Evolutionary conservation across 2,329 filamentous ascomycete genomes (phyloP).

Genomic region (Pseudomassariella vexata): DNA sequence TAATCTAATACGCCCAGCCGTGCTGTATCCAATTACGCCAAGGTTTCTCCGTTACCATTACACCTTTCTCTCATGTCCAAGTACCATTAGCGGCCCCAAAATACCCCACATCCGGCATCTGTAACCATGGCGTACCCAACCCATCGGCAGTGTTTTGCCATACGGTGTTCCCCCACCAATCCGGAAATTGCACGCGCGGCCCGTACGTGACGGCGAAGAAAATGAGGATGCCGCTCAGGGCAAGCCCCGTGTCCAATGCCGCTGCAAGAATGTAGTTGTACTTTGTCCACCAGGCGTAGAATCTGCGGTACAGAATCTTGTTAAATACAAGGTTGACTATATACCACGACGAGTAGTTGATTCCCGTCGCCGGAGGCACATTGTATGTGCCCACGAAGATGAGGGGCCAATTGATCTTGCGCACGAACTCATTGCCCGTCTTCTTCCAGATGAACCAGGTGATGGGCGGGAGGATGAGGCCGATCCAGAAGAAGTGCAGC

Average conservation of each 20-base stretch:
- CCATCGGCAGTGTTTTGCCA: constrained; percentile 28
- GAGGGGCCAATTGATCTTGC: constrained; percentile 29
- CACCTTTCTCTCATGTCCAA: constrained; percentile 21
- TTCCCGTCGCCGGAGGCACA: constrained; percentile 29
- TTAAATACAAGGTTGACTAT: constrained; percentile 40
- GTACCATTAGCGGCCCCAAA: constrained; percentile 26
- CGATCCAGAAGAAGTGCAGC: constrained; percentile 47
- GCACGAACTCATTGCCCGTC: constrained; percentile 25
- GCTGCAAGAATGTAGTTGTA: constrained; percentile 32
- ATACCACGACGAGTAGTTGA: constrained; percentile 32
- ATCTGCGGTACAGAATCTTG: constrained; percentile 32
- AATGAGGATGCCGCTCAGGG: constrained; percentile 26
- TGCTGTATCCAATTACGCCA: no score
- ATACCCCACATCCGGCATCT: constrained; percentile 25
- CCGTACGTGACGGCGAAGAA: constrained; percentile 29
- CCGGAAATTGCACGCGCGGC: constrained; percentile 23
- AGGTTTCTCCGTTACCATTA: no score
- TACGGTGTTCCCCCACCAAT: constrained; percentile 33
- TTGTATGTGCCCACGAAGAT: constrained; percentile 31
- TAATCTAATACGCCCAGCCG: no score
- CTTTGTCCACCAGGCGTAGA: constrained; percentile 41
- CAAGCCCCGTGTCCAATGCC: constrained; percentile 25
- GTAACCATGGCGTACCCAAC: constrained; percentile 22
- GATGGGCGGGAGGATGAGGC: constrained; percentile 31
- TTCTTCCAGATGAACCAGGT: constrained; percentile 35